Base-by-base conservation (phyloP, 2,329 filamentous ascomycete genomes). In the Neonectria punicea region DNA sequence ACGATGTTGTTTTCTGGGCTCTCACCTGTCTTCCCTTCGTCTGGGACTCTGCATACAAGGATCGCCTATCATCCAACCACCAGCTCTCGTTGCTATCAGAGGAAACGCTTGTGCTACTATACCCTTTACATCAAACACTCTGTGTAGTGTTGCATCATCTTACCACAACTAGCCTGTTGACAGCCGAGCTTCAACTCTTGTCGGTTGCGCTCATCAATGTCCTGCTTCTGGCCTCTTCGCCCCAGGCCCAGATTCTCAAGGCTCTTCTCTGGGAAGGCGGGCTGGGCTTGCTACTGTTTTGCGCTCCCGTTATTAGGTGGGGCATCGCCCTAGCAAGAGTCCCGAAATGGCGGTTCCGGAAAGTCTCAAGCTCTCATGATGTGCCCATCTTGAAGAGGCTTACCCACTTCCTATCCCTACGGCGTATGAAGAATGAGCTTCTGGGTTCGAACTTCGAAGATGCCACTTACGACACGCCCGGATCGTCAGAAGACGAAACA, bases 321-420 rank as follows among this genome's bases (percentile, higher is more conserved):
- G 94, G 93, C 50, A 91, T 98, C 58, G 87, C 91, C 28, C 82
- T 99, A 66, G 94, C 95, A 55, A 87, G 95, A 62, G 93, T 98
- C 18, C 96, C 96, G 2, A 93, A 90, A 72, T 98, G 95, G 93
- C 92, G 94, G 47, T 94, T 98, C 73, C 87, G 89, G 71, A 88
- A 90, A 60, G 81, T 84, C 18, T 77, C 81, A 1, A 76, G 75
- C 32, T 73, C 61, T 78, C 80, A 70, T 77, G 79, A 61, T 66
- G 75, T 39, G 72, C 77, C 66, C 67, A 76, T 70, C 57, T 83
- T 69, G 74, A 84, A 71, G 78, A 80, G 66, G 58, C 79, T 71
- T 77, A 80, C 61, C 74, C 83, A 69, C 70, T 80, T 67, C 70
- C 63, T 85, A 63, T 78, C 85, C 0, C 85, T 85, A 74, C 80